phyloP scores from a whole-genome alignment of 2,329 filamentous ascomycete genomes.

The Paracoccidioides lutzii region DNA sequence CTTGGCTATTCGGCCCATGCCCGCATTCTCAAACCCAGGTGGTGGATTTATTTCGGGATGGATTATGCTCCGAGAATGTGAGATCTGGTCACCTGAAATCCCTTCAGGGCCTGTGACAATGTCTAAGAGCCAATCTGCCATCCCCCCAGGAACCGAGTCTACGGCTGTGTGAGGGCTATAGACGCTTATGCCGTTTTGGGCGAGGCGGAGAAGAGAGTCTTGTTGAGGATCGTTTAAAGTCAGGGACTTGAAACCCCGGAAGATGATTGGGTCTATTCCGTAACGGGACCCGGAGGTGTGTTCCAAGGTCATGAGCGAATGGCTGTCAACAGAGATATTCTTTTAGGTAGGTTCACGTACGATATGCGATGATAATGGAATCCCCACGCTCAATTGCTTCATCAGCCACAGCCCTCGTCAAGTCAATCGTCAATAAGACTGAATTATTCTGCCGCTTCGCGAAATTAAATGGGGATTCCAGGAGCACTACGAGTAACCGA shows the following conservation, averaged over 20 bases:
- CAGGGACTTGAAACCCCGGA: conserved; percentile 78
- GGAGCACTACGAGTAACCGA: conserved; percentile 40
- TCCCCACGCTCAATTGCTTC: conserved; percentile 70
- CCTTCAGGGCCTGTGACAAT: conserved; percentile 51
- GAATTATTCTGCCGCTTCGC: conserved; percentile 48
- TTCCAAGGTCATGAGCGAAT: background rate
- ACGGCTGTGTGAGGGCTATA: conserved; percentile 94
- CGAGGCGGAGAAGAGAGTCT: conserved; percentile 65
- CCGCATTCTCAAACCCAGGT: conserved; percentile 37
- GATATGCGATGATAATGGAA: conserved; percentile 78
- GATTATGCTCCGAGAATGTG: conserved; percentile 32
- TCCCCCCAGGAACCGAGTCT: conserved; percentile 69
- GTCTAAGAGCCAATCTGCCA: conserved; percentile 90
- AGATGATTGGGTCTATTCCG: conserved; percentile 78
- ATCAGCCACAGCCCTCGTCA: conserved; percentile 76
- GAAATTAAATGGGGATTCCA: conserved; percentile 54
- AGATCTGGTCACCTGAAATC: conserved; percentile 14
- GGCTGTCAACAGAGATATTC: background rate
- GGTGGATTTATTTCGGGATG: conserved; percentile 26
- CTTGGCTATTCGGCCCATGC: conserved; percentile 49
- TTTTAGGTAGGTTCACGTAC: conserved; percentile 37
- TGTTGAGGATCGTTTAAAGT: conserved; percentile 79
- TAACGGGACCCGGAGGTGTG: background rate
- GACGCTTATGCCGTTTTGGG: conserved; percentile 78
- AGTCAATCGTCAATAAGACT: conserved; percentile 73